Evolutionary conservation across 176 grass and related monocot genomes (phyloP).

Genomic region (Aegilops tauschii): DNA sequence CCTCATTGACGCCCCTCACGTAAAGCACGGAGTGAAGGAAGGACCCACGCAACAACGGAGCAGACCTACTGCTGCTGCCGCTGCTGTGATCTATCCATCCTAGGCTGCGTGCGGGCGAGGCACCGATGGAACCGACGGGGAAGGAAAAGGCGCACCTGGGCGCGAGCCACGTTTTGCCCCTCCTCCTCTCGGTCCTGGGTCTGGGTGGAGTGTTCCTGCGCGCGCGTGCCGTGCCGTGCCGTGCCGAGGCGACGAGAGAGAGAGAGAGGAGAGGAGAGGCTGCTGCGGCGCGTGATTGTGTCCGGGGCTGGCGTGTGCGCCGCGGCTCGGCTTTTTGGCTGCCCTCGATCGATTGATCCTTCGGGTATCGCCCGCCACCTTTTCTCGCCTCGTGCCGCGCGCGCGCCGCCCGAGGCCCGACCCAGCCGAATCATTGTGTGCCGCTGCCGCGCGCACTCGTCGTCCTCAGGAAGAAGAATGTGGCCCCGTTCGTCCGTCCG

Average conservation of each 20-base stretch:
- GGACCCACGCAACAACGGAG: background rate
- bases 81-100: background rate
- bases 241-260: background rate
- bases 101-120: background rate
- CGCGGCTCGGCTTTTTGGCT: constrained; percentile 24
- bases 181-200: background rate
- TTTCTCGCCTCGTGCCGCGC: constrained; percentile 1
- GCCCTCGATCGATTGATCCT: background rate
- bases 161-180: constrained; percentile 53
- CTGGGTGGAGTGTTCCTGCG: background rate
- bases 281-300: constrained; percentile 27
- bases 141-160: constrained; percentile 42
- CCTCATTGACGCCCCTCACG: background rate
- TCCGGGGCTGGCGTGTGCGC: background rate
- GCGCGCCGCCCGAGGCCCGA: constrained; percentile 14
- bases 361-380: background rate
- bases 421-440: constrained; percentile 53
- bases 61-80: background rate
- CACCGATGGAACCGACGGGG: background rate
- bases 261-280: background rate
- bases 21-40: background rate
- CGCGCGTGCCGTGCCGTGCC: background rate
- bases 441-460: background rate
- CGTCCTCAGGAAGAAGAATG: no score
- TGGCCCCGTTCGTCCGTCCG: background rate